Evolutionary conservation across 2,329 filamentous ascomycete species (phyloP).

Genomic region (Didymella exigua): DNA sequence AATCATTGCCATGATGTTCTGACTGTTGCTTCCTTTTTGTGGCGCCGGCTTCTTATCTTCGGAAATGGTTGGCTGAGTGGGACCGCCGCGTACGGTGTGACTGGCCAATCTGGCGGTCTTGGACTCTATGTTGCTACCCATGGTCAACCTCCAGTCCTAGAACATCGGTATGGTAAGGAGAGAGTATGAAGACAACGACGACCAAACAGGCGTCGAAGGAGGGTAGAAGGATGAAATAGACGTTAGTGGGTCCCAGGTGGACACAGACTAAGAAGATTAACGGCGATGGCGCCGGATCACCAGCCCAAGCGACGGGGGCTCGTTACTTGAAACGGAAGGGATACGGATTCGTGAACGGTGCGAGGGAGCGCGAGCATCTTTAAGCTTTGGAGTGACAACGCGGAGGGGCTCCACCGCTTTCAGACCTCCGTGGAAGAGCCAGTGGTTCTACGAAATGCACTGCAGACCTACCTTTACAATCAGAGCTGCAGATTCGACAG

Average conservation of each 20-base stretch:
- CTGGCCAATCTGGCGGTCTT: conserved; percentile 20
- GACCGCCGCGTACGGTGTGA: conserved; percentile 16
- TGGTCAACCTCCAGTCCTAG: conserved; percentile 29
- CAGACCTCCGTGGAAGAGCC: conserved; percentile 24
- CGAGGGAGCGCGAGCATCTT: conserved; percentile 27
- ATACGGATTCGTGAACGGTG: conserved; percentile 29
- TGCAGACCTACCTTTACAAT: conserved; percentile 38
- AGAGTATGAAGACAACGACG: conserved; percentile 8
- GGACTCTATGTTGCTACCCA: conserved; percentile 36
- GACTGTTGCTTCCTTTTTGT: conserved; percentile 18
- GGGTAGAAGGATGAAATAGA: conserved; percentile 33
- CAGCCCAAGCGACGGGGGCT: conserved; percentile 31
- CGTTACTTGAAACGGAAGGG: conserved; percentile 36
- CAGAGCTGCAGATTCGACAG: conserved; percentile 31
- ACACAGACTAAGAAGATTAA: conserved; percentile 37
- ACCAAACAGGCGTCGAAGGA: conserved; percentile 23
- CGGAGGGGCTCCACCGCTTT: conserved; percentile 31
- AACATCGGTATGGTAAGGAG: conserved; percentile 27
- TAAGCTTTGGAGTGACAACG: conserved; percentile 34
- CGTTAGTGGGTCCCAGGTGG: conserved; percentile 34
- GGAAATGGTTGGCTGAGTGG: conserved; percentile 26
- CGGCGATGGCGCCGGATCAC: conserved; percentile 34
- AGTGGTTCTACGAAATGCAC: conserved; percentile 33
- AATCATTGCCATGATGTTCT: conserved; percentile 55
- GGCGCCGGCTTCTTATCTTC: conserved; percentile 35